phyloP scores from a whole-genome alignment of 345 rosid species.

The Linum tenue region DNA sequence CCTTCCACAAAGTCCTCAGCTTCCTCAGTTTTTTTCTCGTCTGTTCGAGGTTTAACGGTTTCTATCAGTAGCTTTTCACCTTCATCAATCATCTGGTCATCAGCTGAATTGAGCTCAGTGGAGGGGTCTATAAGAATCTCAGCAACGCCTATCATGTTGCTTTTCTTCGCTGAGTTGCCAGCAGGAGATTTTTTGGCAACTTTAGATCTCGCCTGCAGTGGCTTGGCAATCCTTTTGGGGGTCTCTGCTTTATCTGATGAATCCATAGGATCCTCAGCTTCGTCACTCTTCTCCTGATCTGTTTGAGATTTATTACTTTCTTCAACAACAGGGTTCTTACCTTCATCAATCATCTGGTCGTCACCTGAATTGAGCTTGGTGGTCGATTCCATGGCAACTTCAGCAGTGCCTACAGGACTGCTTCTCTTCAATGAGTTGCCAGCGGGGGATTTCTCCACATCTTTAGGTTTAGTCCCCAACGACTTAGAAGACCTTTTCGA shows the following conservation, averaged over 20 bases:
- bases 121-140: constrained; percentile 6
- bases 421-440: background rate
- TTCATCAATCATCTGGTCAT: background rate
- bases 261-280: constrained; percentile 22
- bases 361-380: background rate
- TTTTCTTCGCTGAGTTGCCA: background rate
- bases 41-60: background rate
- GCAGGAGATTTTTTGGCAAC: constrained; percentile 29
- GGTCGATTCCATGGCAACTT: constrained; percentile 6
- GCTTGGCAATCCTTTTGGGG: constrained; percentile 24
- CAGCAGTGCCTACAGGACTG: background rate
- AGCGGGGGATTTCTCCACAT: background rate
- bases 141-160: background rate
- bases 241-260: constrained; percentile 23
- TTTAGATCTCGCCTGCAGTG: constrained; percentile 30
- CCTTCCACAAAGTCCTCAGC: constrained; percentile 19
- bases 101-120: background rate
- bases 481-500: background rate
- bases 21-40: constrained; percentile 5
- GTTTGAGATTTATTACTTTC: background rate
- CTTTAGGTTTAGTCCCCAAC: background rate
- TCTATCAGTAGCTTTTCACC: background rate
- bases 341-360: background rate
- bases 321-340: too few relatives aligned
- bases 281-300: constrained; percentile 5